Evolutionary conservation across 2,329 filamentous ascomycete species (phyloP).

Genomic region (Epichloe aotearoae): DNA sequence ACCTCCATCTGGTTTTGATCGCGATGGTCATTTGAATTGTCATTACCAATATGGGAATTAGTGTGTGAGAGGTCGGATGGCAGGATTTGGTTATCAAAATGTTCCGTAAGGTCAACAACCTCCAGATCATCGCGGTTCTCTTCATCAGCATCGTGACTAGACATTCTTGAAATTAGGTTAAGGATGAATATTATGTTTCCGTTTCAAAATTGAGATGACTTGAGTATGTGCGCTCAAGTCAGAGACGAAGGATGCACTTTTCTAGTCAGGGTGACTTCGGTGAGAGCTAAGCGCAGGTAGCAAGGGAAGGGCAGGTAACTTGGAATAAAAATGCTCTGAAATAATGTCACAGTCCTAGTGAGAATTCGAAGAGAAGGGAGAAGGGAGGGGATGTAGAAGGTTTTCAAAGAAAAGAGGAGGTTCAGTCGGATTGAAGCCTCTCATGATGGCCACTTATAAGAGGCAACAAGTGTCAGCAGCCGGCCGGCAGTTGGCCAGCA

Average conservation of each 20-base stretch:
- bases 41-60: too few species aligned
- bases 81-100: background rate
- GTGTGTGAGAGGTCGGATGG: background rate
- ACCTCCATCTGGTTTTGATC: too few species aligned
- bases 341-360: too few species aligned
- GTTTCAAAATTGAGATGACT: background rate
- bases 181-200: background rate
- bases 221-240: background rate
- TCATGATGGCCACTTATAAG: too few species aligned
- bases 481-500: background rate
- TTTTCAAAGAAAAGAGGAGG: background rate
- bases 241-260: background rate
- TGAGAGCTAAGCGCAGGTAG: background rate
- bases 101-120: background rate
- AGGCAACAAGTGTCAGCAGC: background rate
- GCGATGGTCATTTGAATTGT: too few species aligned
- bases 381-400: background rate
- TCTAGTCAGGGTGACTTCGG: background rate
- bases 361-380: background rate
- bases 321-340: too few species aligned
- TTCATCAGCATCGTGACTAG: background rate
- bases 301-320: background rate
- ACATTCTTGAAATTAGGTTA: background rate
- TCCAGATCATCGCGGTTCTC: background rate
- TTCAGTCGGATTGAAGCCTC: background rate